Conservation (phyloP, 345 rosid genomes). For the Murraya paniculata region DNA sequence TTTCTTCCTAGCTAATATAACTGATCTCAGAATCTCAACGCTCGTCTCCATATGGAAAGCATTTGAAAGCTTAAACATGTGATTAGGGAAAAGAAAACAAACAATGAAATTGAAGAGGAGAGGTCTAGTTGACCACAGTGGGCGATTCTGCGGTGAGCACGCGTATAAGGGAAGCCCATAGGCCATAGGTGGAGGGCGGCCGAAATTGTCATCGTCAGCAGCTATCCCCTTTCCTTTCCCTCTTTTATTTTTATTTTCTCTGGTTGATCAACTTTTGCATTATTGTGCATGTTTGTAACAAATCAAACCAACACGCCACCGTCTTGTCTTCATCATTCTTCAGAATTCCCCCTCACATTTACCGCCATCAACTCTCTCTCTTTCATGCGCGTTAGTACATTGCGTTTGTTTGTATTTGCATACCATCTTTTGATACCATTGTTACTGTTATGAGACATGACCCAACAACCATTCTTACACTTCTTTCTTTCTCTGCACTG, state of each 20-base stretch:
- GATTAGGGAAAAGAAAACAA: background rate
- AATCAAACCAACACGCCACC: slow-evolving; percentile 6
- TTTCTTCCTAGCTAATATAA: background rate
- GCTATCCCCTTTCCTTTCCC: no score
- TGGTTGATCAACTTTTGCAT: background rate
- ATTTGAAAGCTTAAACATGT: background rate
- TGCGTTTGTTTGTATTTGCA: background rate
- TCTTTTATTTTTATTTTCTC: background rate
- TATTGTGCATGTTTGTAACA: background rate
- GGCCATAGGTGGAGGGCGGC: slow-evolving; percentile 15
- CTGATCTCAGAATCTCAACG: background rate
- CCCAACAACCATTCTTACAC: slow-evolving; percentile 13
- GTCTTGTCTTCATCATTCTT: slow-evolving; percentile 35
- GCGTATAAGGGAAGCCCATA: slow-evolving; percentile 11
- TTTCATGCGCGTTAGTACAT: background rate
- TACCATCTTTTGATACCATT: background rate
- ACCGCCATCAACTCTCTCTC: slow-evolving; percentile 4
- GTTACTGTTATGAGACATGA: slow-evolving; percentile 13
- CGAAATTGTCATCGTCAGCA: slow-evolving; percentile 31
- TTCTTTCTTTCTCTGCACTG: slow-evolving; percentile 8
- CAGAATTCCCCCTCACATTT: slow-evolving; percentile 5
- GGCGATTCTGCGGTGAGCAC: background rate
- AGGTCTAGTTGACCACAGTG: background rate
- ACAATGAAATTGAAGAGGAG: background rate
- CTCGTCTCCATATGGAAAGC: background rate